Conservation (phyloP, 176 grass and related monocot genomes). For the Zea luxurians region DNA sequence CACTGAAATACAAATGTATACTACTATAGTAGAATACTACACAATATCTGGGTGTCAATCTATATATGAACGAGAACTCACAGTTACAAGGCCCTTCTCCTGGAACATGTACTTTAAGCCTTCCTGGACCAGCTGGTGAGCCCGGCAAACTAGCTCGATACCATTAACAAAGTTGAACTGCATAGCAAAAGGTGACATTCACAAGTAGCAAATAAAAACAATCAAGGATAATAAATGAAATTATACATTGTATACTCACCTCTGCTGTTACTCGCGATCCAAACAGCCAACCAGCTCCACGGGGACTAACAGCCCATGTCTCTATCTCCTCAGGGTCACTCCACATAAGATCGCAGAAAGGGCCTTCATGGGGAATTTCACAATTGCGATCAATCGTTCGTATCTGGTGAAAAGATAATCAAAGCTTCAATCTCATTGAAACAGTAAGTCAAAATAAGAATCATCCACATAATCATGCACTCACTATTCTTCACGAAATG, state of each 20-base stretch:
- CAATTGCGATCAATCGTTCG: constrained; percentile 94
- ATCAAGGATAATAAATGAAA: background rate
- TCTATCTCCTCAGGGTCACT: constrained; percentile 99
- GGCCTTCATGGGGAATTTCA: constrained; percentile 96
- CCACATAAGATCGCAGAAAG: constrained; percentile 99
- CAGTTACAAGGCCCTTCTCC: constrained; percentile 98
- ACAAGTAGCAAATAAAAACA: constrained; percentile 1
- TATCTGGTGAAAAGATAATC: constrained; percentile 50
- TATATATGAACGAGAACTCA: constrained; percentile 48
- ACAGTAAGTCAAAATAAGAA: background rate
- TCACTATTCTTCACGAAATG: background rate
- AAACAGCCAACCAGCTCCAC: constrained; percentile 97
- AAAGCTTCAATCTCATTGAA: constrained; percentile 20
- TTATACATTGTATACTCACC: constrained; percentile 39
- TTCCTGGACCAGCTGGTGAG: constrained; percentile 97
- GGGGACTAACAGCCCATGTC: constrained; percentile 95
- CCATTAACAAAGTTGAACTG: constrained; percentile 98
- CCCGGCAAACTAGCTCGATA: constrained; percentile 93
- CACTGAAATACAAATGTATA: constrained; percentile 21
- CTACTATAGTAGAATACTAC: background rate
- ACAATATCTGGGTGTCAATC: background rate
- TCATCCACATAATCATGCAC: constrained; percentile 1
- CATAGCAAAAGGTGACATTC: constrained; percentile 23
- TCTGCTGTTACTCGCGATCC: constrained; percentile 94
- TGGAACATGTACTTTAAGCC: constrained; percentile 99